Evolutionary conservation across 2,329 filamentous ascomycete genomes (phyloP).

Genomic region (Ophiostoma angusticollis): DNA sequence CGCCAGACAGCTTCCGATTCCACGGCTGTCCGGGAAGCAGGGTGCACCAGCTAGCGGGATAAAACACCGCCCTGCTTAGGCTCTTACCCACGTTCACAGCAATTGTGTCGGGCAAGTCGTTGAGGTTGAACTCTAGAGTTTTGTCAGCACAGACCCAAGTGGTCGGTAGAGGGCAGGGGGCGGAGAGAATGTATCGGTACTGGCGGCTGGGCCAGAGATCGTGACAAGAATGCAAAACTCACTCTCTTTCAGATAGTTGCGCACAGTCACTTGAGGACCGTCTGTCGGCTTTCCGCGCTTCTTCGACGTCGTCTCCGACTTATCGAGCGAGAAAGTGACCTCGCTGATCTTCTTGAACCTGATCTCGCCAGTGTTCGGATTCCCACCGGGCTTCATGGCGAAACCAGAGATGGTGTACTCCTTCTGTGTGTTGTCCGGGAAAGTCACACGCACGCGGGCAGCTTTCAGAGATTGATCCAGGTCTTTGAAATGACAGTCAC

Average conservation of each 20-base stretch:
- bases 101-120: constrained; percentile 13
- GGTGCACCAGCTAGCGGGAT: constrained; percentile 53
- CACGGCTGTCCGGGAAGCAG: constrained; percentile 53
- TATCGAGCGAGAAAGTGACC: constrained; percentile 1
- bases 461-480: constrained; percentile 8
- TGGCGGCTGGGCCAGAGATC: no score
- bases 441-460: constrained; percentile 19
- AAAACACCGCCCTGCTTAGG: constrained; percentile 43
- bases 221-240: neutral
- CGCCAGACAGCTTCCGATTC: constrained; percentile 42
- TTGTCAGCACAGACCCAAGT: neutral
- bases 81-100: constrained; percentile 54
- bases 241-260: constrained; percentile 10
- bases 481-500: constrained; percentile 1
- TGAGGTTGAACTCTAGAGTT: constrained; percentile 1
- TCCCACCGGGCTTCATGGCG: neutral
- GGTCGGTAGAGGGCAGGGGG: neutral
- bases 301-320: neutral
- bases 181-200: neutral
- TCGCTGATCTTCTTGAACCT: constrained; percentile 6
- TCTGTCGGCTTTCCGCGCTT: constrained; percentile 4
- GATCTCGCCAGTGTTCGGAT: neutral
- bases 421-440: constrained; percentile 20
- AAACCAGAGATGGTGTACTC: constrained; percentile 20
- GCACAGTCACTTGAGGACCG: constrained; percentile 1